A percentile compares a stretch with the other conserved stretches of the same genome.
Conservation (phyloP, 768 basidiomycete genomes). For the Suillus subalutaceus region DNA sequence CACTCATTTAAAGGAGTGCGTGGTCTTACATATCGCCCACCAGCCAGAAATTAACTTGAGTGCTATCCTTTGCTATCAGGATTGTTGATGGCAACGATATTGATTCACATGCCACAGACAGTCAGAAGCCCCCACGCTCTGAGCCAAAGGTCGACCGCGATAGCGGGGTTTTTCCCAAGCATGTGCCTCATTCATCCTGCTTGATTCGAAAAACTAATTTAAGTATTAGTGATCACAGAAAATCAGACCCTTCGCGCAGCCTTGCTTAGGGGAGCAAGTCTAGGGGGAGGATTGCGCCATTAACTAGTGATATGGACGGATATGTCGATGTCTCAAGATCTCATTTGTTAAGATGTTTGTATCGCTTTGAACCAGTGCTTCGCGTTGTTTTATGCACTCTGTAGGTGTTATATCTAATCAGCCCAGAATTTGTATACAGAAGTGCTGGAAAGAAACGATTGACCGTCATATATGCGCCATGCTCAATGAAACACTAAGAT, state of each 20-base stretch:
- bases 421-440: neutral
- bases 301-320: neutral
- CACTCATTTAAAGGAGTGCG: neutral
- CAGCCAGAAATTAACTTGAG: neutral
- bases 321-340: neutral
- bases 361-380: neutral
- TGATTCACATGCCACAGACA: neutral
- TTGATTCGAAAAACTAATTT: neutral
- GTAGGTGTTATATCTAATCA: neutral
- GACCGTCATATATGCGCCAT: neutral
- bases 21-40: neutral
- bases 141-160: neutral
- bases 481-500: neutral
- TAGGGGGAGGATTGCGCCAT: neutral
- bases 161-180: neutral
- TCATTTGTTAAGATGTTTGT: neutral
- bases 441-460: neutral
- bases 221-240: neutral
- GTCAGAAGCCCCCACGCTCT: neutral
- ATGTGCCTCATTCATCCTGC: neutral
- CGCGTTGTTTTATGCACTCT: neutral
- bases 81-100: too few relatives aligned
- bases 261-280: neutral
- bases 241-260: neutral
- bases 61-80: neutral